These are phyloP conservation scores for Zygotorulaspora mrakii DNA, from an alignment of 1,139 yeast species.

Conservation along the genomic window DNA sequence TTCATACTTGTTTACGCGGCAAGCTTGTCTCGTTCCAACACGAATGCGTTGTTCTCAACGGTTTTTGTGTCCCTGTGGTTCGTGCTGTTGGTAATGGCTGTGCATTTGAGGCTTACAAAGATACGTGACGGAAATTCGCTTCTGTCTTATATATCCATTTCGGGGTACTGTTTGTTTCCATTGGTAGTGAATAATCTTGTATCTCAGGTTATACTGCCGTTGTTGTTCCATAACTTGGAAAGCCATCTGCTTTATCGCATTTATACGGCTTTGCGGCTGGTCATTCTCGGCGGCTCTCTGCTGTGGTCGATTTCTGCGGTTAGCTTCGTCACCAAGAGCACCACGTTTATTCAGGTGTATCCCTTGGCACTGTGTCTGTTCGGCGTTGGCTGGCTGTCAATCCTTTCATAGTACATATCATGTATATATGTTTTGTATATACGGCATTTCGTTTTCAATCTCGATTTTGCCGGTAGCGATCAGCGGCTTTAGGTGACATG, in stretches of 20 bases:
- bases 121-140: slow-evolving; percentile 28
- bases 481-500: too few relatives aligned
- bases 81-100: slow-evolving; percentile 29
- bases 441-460: too few relatives aligned
- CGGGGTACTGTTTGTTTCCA: slow-evolving; percentile 36
- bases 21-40: slow-evolving; percentile 28
- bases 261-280: slow-evolving; percentile 19
- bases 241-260: slow-evolving; percentile 15
- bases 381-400: slow-evolving; percentile 31
- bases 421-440: not conserved
- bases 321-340: slow-evolving; percentile 28
- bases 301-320: slow-evolving; percentile 31
- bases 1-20: slow-evolving; percentile 33
- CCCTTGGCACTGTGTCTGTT: slow-evolving; percentile 31
- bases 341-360: slow-evolving; percentile 26
- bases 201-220: slow-evolving; percentile 28
- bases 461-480: too few relatives aligned
- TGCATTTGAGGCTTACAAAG: slow-evolving; percentile 30
- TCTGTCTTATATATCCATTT: slow-evolving; percentile 31
- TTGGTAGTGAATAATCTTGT: slow-evolving; percentile 29
- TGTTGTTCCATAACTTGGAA: slow-evolving; percentile 14
- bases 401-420: slow-evolving; percentile 6
- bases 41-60: slow-evolving; percentile 31
- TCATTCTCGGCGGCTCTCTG: slow-evolving; percentile 22
- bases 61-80: slow-evolving; percentile 33